Base-by-base conservation (phyloP, 2,329 filamentous ascomycete genomes). In the Diplodia corticola region DNA sequence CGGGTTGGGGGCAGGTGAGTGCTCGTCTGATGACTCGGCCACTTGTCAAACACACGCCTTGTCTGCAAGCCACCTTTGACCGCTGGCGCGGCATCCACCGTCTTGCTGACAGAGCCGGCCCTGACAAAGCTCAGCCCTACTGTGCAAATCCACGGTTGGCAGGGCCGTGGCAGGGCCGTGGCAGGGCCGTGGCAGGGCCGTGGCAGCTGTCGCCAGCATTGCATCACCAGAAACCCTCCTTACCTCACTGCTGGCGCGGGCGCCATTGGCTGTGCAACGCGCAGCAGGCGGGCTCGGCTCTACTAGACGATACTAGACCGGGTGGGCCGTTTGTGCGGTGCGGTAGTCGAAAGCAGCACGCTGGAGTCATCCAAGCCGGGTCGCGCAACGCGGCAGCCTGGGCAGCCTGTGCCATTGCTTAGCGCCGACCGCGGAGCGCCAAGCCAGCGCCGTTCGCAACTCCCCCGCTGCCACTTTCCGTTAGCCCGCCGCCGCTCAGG, bases 401-500 rank as follows among this genome's bases (percentile, higher is more conserved):
- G 26, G 15, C 55, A 24, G 24, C n/a, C n/a, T n/a, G n/a, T n/a
- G n/a, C n/a, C n/a, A n/a, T n/a, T n/a, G n/a, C n/a, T 9, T 35
- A 12, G n/a, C 48, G 55, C 55, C 55, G 55, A 59, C 26, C 33
- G 55, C 55, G 55, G 55, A 46, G 55, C 37, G 55, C 53, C 53
- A 44, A 57, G 53, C 35, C 35, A 22, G 5, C 35, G 22, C 55
- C 53, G 53, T 57, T 40, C 53, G 53, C 53, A 22, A 40, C 53
- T 40, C 30, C 53, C 53, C 53, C 53, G 53, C 53, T 57, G n/a
- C 53, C 53, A 15, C 53, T 57, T 44, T 35, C 33, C 33, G 53
- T 57, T 57, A 57, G 53, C 15, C 6, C 20, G 20, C 15, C n/a
- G 20, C 35, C 53, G 28, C 20, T 35, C 50, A 54, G 26, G 24